phyloP scores from a whole-genome alignment of 345 rosid genomes.

The Eutrema japonicum region DNA sequence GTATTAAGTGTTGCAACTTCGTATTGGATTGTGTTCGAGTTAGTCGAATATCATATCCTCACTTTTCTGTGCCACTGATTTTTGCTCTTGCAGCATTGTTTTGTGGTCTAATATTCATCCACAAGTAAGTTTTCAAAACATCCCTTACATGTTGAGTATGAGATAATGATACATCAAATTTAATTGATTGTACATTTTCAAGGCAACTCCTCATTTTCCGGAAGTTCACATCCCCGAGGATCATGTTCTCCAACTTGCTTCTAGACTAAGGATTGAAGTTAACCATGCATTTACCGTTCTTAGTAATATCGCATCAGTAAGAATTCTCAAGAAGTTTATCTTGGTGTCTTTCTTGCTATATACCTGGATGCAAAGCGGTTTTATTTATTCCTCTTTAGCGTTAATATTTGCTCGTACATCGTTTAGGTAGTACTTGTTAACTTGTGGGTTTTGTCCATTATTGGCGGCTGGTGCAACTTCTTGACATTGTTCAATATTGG shows the following conservation, averaged over 20 bases:
- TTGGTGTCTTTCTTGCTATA: slow-evolving; percentile 49
- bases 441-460: slow-evolving; percentile 69
- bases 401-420: slow-evolving; percentile 17
- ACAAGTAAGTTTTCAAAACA: slow-evolving; percentile 58
- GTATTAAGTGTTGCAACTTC: too few relatives aligned
- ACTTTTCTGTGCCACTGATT: too few relatives aligned
- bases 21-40: too few relatives aligned
- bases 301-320: slow-evolving; percentile 83
- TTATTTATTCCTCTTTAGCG: neutral
- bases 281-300: slow-evolving; percentile 56
- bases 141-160: slow-evolving; percentile 38
- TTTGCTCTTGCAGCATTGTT: too few relatives aligned
- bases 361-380: slow-evolving; percentile 31
- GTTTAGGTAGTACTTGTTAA: slow-evolving; percentile 60
- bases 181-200: slow-evolving; percentile 39
- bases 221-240: slow-evolving; percentile 70
- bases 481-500: slow-evolving; percentile 81
- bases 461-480: slow-evolving; percentile 83
- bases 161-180: slow-evolving; percentile 32
- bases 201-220: slow-evolving; percentile 65
- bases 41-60: too few relatives aligned
- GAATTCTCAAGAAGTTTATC: slow-evolving; percentile 84
- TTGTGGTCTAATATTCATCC: slow-evolving; percentile 57
- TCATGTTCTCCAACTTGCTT: slow-evolving; percentile 57
- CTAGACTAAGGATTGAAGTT: slow-evolving; percentile 54